Conservation (phyloP, 225 moss, liverwort and hornwort species). For the Marchantia paleacea region DNA sequence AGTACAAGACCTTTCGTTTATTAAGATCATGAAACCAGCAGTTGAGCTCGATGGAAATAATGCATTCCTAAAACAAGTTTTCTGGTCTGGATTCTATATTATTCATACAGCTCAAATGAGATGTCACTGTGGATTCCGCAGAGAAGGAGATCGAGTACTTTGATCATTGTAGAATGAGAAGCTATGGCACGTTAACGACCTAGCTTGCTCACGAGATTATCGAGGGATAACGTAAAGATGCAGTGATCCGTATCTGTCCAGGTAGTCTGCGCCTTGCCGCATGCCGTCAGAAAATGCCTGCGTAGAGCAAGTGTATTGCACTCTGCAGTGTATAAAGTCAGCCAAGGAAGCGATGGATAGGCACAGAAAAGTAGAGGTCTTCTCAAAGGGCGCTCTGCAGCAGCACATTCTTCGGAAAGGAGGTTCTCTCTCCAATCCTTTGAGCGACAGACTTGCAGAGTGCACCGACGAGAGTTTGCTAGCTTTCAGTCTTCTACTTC, state of each 20-base stretch:
- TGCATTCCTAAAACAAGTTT: not conserved
- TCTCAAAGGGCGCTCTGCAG: not conserved
- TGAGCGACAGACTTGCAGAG: not conserved
- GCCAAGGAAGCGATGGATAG: not conserved
- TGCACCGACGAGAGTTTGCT: not conserved
- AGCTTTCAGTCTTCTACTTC: not conserved
- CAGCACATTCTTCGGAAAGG: not conserved
- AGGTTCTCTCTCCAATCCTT: not conserved
- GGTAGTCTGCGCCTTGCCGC: not conserved
- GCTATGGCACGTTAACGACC: not conserved
- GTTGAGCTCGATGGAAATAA: not conserved
- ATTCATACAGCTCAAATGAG: not conserved
- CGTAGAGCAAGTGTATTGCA: not conserved
- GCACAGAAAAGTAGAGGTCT: constrained; percentile 3
- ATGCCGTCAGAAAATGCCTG: not conserved
- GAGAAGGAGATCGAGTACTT: not conserved
- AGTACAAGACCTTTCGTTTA: not conserved
- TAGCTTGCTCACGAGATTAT: not conserved
- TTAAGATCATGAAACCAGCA: not conserved
- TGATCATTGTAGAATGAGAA: not conserved
- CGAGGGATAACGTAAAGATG: not conserved
- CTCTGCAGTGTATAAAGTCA: not conserved
- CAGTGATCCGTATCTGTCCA: not conserved
- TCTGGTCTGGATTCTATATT: not conserved
- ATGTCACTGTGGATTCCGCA: not conserved